These are phyloP conservation scores for Hymenoscyphus fraxineus DNA, from an alignment of 2,329 filamentous ascomycete genomes.

Conservation along the genomic window DNA sequence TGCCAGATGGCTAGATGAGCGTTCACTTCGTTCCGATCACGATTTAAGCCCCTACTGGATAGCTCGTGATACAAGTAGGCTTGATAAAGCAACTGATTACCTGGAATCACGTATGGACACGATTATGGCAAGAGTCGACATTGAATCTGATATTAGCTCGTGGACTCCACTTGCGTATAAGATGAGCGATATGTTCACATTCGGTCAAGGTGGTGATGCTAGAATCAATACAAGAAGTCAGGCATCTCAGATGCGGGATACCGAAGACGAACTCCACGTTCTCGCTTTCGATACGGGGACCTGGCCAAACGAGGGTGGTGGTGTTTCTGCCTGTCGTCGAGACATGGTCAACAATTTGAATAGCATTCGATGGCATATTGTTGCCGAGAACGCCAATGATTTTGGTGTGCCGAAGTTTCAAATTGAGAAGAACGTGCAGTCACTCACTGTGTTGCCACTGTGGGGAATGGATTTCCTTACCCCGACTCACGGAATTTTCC, in stretches of 20 bases:
- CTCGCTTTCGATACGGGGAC: slow-evolving; percentile 35
- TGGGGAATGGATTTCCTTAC: slow-evolving; percentile 49
- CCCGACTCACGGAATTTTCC: slow-evolving; percentile 46
- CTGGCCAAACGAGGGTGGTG: slow-evolving; percentile 14
- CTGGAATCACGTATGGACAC: slow-evolving; percentile 34
- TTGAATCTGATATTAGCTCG: slow-evolving; percentile 30
- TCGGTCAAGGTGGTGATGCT: slow-evolving; percentile 37
- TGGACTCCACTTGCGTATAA: slow-evolving; percentile 35
- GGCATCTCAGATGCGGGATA: slow-evolving; percentile 24
- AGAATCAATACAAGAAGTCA: slow-evolving; percentile 34
- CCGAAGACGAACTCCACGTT: slow-evolving; percentile 38
- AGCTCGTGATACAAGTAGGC: slow-evolving; percentile 39
- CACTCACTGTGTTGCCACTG: slow-evolving; percentile 45
- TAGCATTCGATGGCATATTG: slow-evolving; percentile 48
- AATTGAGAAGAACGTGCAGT: slow-evolving; percentile 48
- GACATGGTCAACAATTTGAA: slow-evolving; percentile 48
- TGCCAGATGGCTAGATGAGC: slow-evolving; percentile 45
- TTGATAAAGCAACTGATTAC: slow-evolving; percentile 38
- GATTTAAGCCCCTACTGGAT: slow-evolving; percentile 39
- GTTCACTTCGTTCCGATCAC: slow-evolving; percentile 39
- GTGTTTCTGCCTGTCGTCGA: slow-evolving; percentile 42
- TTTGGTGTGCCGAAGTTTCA: slow-evolving; percentile 47
- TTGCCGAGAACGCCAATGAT: slow-evolving; percentile 49
- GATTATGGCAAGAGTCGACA: slow-evolving; percentile 32
- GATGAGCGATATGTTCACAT: slow-evolving; percentile 35